These are phyloP conservation scores for Penicillium verhagenii DNA, from an alignment of 495 filamentous ascomycete genomes.

Conservation along the genomic window DNA sequence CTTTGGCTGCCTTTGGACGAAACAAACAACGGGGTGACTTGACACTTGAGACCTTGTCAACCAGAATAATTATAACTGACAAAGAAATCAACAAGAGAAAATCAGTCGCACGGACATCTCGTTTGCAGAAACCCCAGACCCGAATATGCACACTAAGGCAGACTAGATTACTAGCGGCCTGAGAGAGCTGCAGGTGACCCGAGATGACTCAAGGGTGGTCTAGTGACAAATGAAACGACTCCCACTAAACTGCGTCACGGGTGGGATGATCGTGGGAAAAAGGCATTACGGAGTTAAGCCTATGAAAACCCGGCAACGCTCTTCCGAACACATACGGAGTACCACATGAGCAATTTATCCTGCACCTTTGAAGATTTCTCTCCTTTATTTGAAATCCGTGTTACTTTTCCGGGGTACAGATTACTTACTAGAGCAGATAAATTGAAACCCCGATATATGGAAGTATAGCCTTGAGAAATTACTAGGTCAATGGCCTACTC, in stretches of 20 bases:
- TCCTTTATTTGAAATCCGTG: no score
- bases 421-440: no score
- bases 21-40: not conserved
- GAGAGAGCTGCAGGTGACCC: conserved; percentile 31
- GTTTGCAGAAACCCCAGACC: conserved; percentile 33
- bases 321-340: no score
- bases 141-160: conserved; percentile 18
- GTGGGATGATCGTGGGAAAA: conserved; percentile 11
- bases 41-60: no score
- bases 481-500: not conserved
- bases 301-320: not conserved
- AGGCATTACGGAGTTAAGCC: not conserved
- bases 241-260: not conserved
- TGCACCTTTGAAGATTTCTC: no score
- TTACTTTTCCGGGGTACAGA: no score
- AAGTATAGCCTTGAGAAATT: no score
- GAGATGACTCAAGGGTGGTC: conserved; percentile 22
- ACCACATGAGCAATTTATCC: not conserved
- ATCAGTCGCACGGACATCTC: conserved; percentile 29
- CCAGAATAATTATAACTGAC: no score
- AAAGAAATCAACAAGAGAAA: not conserved
- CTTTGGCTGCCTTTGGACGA: not conserved
- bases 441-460: no score
- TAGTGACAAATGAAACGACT: conserved; percentile 27
- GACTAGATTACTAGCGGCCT: conserved; percentile 23